A percentile compares a stretch with the other conserved stretches of the same genome.
Evolutionary conservation across 2,329 filamentous ascomycete species (phyloP).

Genomic region (Tricladium varicosporioides): DNA sequence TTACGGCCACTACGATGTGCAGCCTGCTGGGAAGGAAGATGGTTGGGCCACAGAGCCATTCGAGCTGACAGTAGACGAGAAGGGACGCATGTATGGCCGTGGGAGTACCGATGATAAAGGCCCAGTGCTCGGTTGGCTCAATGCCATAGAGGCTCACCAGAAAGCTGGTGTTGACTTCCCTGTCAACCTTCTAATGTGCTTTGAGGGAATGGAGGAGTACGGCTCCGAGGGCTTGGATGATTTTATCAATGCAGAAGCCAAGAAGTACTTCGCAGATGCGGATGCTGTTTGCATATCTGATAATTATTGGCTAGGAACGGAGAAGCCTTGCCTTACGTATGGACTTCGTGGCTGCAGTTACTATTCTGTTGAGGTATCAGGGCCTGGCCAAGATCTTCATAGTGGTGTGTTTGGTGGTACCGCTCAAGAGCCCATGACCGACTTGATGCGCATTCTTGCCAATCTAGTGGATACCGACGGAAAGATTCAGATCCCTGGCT

Average conservation of each 20-base stretch:
- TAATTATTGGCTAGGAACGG: slow-evolving; percentile 99
- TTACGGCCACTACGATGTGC: slow-evolving; percentile 98
- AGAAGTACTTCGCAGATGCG: slow-evolving; percentile 91
- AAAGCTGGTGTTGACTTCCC: slow-evolving; percentile 93
- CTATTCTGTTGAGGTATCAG: slow-evolving; percentile 88
- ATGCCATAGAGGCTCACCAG: slow-evolving; percentile 96
- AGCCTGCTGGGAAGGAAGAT: slow-evolving; percentile 88
- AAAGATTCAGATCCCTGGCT: slow-evolving; percentile 91
- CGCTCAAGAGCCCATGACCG: slow-evolving; percentile 97
- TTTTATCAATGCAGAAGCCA: slow-evolving; percentile 85
- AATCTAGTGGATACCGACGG: slow-evolving; percentile 86
- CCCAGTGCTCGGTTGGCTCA: slow-evolving; percentile 94
- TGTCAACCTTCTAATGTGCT: slow-evolving; percentile 98
- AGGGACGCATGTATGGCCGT: slow-evolving; percentile 94
- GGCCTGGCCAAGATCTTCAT: slow-evolving; percentile 90
- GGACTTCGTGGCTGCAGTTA: slow-evolving; percentile 97
- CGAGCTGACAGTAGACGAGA: slow-evolving; percentile 79
- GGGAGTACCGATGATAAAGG: slow-evolving; percentile 98
- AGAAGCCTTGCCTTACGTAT: slow-evolving; percentile 97
- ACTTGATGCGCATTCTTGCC: slow-evolving; percentile 78
- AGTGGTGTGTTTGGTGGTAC: slow-evolving; percentile 96
- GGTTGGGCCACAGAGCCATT: slow-evolving; percentile 97
- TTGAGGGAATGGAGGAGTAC: slow-evolving; percentile 99
- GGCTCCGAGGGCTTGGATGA: slow-evolving; percentile 95
- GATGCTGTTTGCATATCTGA: slow-evolving; percentile 98